Base-by-base conservation (phyloP, 2,329 filamentous ascomycete species). In the Fusarium sp. region DNA sequence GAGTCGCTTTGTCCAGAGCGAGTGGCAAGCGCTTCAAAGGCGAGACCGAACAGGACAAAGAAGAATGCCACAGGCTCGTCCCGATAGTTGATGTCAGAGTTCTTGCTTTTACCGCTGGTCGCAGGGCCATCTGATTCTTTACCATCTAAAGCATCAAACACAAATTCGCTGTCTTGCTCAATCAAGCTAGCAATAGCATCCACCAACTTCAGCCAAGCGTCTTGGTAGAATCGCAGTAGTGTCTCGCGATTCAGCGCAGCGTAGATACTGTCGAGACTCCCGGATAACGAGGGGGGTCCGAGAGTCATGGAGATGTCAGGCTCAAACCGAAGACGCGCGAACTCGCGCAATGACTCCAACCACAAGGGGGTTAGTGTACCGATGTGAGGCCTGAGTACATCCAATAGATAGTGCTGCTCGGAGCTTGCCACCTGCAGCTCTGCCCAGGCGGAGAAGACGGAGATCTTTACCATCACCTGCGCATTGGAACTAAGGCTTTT, bases 1-100 rank as follows among this genome's bases (percentile, higher is more conserved):
- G 81, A 82, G 56, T 82, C 80, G 55, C 70, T 77, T 53, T 81
- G 79, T 4, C 79, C 79, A 7, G 92, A 91, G 48, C 94, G 90
- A 9, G 93, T 94, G 10, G 95, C 95, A 24, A 99, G 87, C 20
- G 97, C 95, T 81, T 99, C 97, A 73, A 99, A 98, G 0, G 95
- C 94, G 61, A 99, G 91, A 13, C 96, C 96, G 74, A 98, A 99
- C 0, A 99, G 87, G 16, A 99, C 95, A 76, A 99, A 99, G 84
- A 99, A 99, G 85, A 99, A 99, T 1, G 96, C 96, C 3, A 98
- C 94, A 1, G 96, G 96, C 78, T 99, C 96, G 76, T 98, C 95
- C 49, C 96, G 92, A 78, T 99, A 99, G 79, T 98, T 98, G 82
- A 99, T 98, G 71, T 95, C 93, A 51, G 90, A 86, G 5, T 86